Base-by-base conservation (phyloP, 108 stramenopile genomes). In the Epipyxis sp. region DNA sequence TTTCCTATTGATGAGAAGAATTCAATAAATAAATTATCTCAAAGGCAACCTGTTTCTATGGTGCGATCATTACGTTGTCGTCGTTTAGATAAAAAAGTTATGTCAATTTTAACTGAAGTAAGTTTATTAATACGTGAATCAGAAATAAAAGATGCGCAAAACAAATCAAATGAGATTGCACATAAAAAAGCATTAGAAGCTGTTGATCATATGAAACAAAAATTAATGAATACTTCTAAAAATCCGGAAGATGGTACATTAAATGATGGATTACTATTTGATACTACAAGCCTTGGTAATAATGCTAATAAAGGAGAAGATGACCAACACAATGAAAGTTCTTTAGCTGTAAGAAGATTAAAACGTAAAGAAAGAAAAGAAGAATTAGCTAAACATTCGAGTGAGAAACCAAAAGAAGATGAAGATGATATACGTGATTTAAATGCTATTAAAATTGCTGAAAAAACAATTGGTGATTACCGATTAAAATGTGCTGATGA, bases 391-490 rank as follows among this genome's bases (percentile, higher is more conserved):
- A 86, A 79, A n/a, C 81, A 82, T 42, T 84, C 85, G 77, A 78
- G 59, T 0, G 77, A 85, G 37, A 86, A 86, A 69, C 76, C 80
- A 0, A 34, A 27, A 27, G 71, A 74, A 32, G 27, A 74, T 74
- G 71, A 74, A 10, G 71, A 74, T 74, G 71, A 74, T 42, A 34
- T 27, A 35, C 71, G 71, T 34, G 71, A 74, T 74, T 10, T 74
- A 6, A 10, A 34, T 10, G 71, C 71, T 10, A 74, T 74, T 35
- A 3, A 74, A 42, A 27, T 32, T 3, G 71, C 71, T 3, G 71
- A 74, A 74, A 74, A 39, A 42, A 74, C 71, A 43, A 79, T 85
- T 71, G 89, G 89, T 0, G 87, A 87, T 80, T 88, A 81, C 84
- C 86, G 86, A 59, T 58, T 90, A n/a, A 90, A 90, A 79, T 78